Percentiles rank a stretch among this genome's conserved stretches.
These are phyloP conservation scores for Pestalotiopsis sp. DNA, from an alignment of 2,329 filamentous ascomycete species.

Conservation along the genomic window DNA sequence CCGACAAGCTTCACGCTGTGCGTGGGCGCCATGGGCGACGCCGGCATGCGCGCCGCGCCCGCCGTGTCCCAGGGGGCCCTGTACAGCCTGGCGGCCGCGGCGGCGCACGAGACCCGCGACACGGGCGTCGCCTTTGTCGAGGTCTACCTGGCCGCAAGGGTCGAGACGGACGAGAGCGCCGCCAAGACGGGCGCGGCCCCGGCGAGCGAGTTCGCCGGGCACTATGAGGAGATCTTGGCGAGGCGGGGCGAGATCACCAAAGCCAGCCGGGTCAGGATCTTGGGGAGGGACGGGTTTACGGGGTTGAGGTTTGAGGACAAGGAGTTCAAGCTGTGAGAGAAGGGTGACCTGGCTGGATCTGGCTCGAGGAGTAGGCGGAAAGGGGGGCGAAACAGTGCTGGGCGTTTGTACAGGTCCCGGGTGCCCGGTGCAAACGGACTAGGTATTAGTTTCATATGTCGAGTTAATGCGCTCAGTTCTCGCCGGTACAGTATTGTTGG, in stretches of 20 bases:
- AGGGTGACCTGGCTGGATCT: background rate
- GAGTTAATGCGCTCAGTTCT: too few relatives aligned
- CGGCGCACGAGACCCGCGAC: slow-evolving; percentile 26
- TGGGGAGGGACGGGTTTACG: slow-evolving; percentile 5
- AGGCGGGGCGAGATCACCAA: slow-evolving; percentile 12
- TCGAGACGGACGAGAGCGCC: slow-evolving; percentile 26
- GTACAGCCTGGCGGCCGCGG: slow-evolving; percentile 33
- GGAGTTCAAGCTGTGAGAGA: background rate
- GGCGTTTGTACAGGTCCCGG: too few relatives aligned
- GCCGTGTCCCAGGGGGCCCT: slow-evolving; percentile 38
- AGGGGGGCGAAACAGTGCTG: too few relatives aligned
- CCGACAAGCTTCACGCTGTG: slow-evolving; percentile 32
- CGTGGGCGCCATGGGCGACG: slow-evolving; percentile 30
- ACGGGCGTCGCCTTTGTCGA: slow-evolving; percentile 42
- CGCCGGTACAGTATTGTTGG: too few relatives aligned
- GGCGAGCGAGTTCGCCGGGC: slow-evolving; percentile 21
- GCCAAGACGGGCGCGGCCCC: slow-evolving; percentile 13
- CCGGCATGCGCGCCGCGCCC: slow-evolving; percentile 21
- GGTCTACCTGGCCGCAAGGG: slow-evolving; percentile 31
- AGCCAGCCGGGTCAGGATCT: slow-evolving; percentile 14
- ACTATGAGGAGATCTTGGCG: slow-evolving; percentile 19
- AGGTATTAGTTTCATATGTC: too few relatives aligned
- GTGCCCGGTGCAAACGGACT: too few relatives aligned
- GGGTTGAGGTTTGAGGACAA: slow-evolving; percentile 1
- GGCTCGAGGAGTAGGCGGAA: too few relatives aligned